Evolutionary conservation across 139 green algal species (phyloP), one percentile per base, ranked within the genome.

Genomic region (Astrephomene gubernaculifera): DNA sequence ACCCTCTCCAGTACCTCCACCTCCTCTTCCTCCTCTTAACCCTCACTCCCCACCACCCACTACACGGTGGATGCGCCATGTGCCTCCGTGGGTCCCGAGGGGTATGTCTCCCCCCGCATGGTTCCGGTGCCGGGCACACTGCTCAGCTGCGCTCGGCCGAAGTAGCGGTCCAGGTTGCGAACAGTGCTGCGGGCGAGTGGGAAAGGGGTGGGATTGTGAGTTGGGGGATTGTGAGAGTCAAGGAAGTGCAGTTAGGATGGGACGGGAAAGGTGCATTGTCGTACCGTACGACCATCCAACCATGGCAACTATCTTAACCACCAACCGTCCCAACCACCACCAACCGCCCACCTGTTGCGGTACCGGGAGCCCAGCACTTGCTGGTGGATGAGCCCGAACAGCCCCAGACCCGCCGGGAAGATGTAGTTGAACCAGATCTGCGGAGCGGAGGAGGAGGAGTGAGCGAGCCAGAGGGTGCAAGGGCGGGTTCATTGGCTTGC

Each of bases 341-440:
- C 64, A 71, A 24, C 64, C 33, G 64, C 71, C 12, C 49, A 65
- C 79, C 35, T 76, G 33, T 68, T 70, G 45, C 79, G 79, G 65
- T 86, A 86, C 45, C 33, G 49, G 79, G 69, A 70, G 35, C 79
- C 79, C 27, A 79, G 45, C 35, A 86, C 69, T 65, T 79, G 64
- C 35, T 76, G 64, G 52, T 69, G 25, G 44, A 86, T 78, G 25
- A 86, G 49, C 25, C 24, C 79, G 25, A 21, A 25, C 25, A 86
- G 79, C 1, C 3, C 44, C 0, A 69, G 2, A 4, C 54, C 19
- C 2, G 64, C 64, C 0, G 79, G 79, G 9, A 54, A 14, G 64
- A 86, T 78, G 79, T 86, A 86, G 79, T 86, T 86, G 65, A 86
- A 86, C 45, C 78, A 70, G 49, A 86, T 71, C 78, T 84, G 78